phyloP scores from a whole-genome alignment of 768 basidiomycete genomes.

The Cystofilobasidium capitatum region DNA sequence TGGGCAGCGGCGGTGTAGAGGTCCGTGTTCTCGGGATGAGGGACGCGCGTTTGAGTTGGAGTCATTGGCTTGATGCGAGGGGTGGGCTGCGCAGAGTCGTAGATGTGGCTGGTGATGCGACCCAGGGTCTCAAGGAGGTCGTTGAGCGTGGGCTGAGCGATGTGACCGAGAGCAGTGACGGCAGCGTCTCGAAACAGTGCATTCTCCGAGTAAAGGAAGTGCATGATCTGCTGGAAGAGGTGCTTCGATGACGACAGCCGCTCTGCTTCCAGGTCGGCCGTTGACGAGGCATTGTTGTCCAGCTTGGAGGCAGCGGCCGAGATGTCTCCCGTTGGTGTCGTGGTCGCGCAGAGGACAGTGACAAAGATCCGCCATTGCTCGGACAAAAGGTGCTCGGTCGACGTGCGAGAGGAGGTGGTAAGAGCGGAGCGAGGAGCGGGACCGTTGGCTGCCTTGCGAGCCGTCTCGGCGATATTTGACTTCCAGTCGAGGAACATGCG shows the following conservation, averaged over 20 bases:
- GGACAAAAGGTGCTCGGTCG: slow-evolving; percentile 35
- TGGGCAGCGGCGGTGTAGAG: slow-evolving; percentile 74
- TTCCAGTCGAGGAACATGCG: slow-evolving; percentile 34
- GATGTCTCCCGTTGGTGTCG: slow-evolving; percentile 44
- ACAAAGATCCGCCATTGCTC: slow-evolving; percentile 43
- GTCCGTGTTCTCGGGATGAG: slow-evolving; percentile 41
- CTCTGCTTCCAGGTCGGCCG: slow-evolving; percentile 48
- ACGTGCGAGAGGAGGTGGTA: slow-evolving; percentile 23
- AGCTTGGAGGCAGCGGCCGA: slow-evolving; percentile 54
- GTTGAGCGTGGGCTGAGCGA: slow-evolving; percentile 65
- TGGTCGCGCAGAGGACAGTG: slow-evolving; percentile 75
- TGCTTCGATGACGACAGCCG: slow-evolving; percentile 71
- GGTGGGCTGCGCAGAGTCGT: slow-evolving; percentile 45
- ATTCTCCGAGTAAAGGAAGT: slow-evolving; percentile 79
- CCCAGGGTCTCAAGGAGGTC: slow-evolving; percentile 76
- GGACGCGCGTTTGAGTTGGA: slow-evolving; percentile 1
- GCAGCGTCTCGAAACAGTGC: slow-evolving; percentile 73
- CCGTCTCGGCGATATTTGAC: slow-evolving; percentile 30
- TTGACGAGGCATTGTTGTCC: slow-evolving; percentile 54
- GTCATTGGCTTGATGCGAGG: not conserved
- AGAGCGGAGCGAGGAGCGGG: slow-evolving; percentile 9
- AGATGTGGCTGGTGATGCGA: slow-evolving; percentile 69
- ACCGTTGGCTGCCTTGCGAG: not conserved
- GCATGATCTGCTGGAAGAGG: slow-evolving; percentile 72
- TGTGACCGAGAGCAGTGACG: slow-evolving; percentile 77